Conservation (phyloP, 768 basidiomycete genomes). For the Panaeolus papilionaceus region DNA sequence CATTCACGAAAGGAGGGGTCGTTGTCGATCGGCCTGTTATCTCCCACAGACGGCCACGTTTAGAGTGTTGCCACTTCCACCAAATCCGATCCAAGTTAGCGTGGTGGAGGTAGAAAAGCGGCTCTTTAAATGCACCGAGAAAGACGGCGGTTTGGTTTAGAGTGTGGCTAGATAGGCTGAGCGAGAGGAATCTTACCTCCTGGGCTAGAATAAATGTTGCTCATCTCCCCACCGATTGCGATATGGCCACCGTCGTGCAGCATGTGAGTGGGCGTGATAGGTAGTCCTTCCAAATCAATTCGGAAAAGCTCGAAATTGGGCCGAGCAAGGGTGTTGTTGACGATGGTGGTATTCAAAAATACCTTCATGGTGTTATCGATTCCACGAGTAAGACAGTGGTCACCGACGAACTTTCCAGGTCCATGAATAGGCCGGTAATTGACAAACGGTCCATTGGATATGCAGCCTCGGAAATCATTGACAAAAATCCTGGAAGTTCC, state of each 20-base stretch:
- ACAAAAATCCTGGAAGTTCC: constrained; percentile 23
- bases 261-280: constrained; percentile 28
- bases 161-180: constrained; percentile 43
- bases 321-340: constrained; percentile 31
- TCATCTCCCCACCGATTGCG: constrained; percentile 40
- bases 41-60: constrained; percentile 33
- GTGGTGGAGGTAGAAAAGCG: constrained; percentile 48
- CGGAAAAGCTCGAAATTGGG: constrained; percentile 41
- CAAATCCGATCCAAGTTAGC: constrained; percentile 46
- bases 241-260: constrained; percentile 46
- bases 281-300: constrained; percentile 41
- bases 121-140: constrained; percentile 31
- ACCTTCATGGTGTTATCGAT: constrained; percentile 32
- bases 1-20: constrained; percentile 34
- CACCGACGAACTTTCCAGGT: constrained; percentile 39
- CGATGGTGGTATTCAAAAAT: constrained; percentile 29
- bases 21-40: constrained; percentile 40
- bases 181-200: constrained; percentile 35
- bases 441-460: constrained; percentile 42
- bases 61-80: constrained; percentile 44
- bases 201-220: constrained; percentile 44
- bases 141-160: constrained; percentile 32
- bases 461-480: constrained; percentile 31
- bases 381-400: constrained; percentile 41
- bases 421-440: constrained; percentile 39